Percentiles rank a stretch among this genome's conserved stretches.
phyloP scores from a whole-genome alignment of 2,329 filamentous ascomycete genomes.

The Teratosphaeria pseudoeucalypti region DNA sequence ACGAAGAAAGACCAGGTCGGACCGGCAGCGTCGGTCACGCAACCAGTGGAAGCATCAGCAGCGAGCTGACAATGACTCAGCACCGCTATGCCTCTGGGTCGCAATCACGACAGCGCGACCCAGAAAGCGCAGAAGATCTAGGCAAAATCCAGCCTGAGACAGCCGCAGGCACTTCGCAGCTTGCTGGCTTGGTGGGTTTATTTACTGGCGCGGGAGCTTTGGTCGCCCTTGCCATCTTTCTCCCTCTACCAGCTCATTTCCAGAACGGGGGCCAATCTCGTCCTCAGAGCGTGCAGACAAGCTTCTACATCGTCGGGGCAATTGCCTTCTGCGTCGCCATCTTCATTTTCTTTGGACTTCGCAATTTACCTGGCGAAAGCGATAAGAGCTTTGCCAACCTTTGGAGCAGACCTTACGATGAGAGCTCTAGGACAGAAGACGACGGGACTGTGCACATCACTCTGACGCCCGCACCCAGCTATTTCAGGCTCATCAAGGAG shows the following conservation, averaged over 20 bases:
- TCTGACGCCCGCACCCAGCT: conserved; percentile 45
- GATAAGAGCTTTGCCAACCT: conserved; percentile 56
- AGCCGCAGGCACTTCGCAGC: conserved; percentile 30
- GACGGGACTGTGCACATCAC: conserved; percentile 18
- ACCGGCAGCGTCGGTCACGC: conserved; percentile 42
- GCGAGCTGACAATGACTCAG: conserved; percentile 65
- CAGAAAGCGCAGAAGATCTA: background rate
- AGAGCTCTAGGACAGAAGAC: conserved; percentile 12
- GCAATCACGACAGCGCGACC: conserved; percentile 6
- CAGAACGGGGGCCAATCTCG: conserved; percentile 61
- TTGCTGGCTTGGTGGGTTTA: conserved; percentile 83
- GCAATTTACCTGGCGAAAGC: conserved; percentile 58
- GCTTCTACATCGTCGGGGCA: conserved; percentile 75
- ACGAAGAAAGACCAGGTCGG: conserved; percentile 17
- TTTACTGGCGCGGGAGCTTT: conserved; percentile 90
- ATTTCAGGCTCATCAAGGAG: conserved; percentile 31
- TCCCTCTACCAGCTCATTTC: conserved; percentile 78
- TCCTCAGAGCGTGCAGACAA: conserved; percentile 64
- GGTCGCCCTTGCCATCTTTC: conserved; percentile 68
- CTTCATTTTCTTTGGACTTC: conserved; percentile 70
- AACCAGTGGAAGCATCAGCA: conserved; percentile 58
- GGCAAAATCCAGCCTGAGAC: conserved; percentile 3
- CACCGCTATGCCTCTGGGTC: conserved; percentile 34
- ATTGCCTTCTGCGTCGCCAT: conserved; percentile 63
- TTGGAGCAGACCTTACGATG: conserved; percentile 23